These are phyloP conservation scores for Mycena latifolia DNA, from an alignment of 768 basidiomycete species.

Conservation along the genomic window DNA sequence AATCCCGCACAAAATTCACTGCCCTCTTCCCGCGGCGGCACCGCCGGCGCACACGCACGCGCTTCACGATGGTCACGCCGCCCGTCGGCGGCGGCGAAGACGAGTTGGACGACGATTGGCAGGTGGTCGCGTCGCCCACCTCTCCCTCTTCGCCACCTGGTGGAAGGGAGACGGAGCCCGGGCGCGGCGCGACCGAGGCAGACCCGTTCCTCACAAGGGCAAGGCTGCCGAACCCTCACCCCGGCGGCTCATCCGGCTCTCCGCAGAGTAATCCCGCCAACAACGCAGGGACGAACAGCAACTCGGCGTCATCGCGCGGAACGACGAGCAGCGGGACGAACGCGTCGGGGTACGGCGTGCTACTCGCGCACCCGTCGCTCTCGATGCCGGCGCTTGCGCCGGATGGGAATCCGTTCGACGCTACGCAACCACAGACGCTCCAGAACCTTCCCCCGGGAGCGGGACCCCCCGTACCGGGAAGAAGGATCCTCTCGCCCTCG, in stretches of 20 bases:
- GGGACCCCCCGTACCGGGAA: background rate
- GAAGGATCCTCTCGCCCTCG: slow-evolving; percentile 33
- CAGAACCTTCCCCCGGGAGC: slow-evolving; percentile 25
- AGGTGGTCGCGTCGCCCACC: slow-evolving; percentile 15
- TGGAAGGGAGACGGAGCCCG: slow-evolving; percentile 18
- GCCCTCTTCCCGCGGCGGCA: slow-evolving; percentile 23
- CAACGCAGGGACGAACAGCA: background rate
- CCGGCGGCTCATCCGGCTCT: background rate
- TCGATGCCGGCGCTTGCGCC: background rate
- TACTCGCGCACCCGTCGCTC: slow-evolving; percentile 31
- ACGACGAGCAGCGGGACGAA: slow-evolving; percentile 34
- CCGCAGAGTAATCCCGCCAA: background rate
- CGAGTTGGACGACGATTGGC: slow-evolving; percentile 22
- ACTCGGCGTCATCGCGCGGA: slow-evolving; percentile 24
- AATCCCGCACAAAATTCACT: slow-evolving; percentile 23
- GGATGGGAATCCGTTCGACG: slow-evolving; percentile 11
- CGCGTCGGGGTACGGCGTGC: slow-evolving; percentile 31
- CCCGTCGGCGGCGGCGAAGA: slow-evolving; percentile 5
- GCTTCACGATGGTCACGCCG: slow-evolving; percentile 35
- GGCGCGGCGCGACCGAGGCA: slow-evolving; percentile 24
- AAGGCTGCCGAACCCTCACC: slow-evolving; percentile 27
- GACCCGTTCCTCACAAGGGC: slow-evolving; percentile 30
- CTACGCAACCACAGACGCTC: background rate
- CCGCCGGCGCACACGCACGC: slow-evolving; percentile 26
- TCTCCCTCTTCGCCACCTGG: background rate